Conservation (phyloP, 2,329 filamentous ascomycete genomes). For the Moelleriella libera region DNA sequence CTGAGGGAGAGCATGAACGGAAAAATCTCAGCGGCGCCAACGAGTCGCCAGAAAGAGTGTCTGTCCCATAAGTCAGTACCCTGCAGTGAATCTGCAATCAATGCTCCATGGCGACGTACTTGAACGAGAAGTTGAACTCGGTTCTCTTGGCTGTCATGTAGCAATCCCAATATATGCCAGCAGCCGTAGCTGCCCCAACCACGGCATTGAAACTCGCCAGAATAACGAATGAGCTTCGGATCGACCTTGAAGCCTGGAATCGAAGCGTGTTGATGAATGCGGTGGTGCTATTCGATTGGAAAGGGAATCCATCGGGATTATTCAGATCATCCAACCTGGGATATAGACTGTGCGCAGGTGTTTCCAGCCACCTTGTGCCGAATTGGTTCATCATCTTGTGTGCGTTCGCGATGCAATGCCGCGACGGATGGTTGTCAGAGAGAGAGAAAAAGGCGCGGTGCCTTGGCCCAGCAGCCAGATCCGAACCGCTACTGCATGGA, state of each 20-base stretch:
- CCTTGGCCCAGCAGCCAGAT: conserved; percentile 1
- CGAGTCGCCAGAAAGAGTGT: conserved; percentile 24
- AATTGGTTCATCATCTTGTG: conserved; percentile 1
- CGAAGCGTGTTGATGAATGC: conserved; percentile 35
- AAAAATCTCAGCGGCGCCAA: conserved; percentile 33
- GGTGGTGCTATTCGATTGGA: conserved; percentile 26
- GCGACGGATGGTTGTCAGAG: background rate
- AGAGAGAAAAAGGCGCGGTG: conserved; percentile 1
- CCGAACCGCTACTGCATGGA: background rate
- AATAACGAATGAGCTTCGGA: conserved; percentile 47
- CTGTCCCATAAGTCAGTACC: conserved; percentile 9
- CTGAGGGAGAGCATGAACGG: conserved; percentile 43
- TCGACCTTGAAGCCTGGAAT: conserved; percentile 39
- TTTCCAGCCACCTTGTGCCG: conserved; percentile 1
- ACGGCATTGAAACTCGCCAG: conserved; percentile 46
- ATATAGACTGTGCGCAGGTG: conserved; percentile 6
- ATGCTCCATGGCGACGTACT: conserved; percentile 14
- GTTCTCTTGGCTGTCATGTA: conserved; percentile 30
- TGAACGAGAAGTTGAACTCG: conserved; percentile 24
- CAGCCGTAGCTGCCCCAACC: conserved; percentile 39
- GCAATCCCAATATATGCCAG: conserved; percentile 42
- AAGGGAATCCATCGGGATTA: conserved; percentile 12
- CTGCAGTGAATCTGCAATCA: background rate
- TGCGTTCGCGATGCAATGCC: background rate
- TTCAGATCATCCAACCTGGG: conserved; percentile 3